Base-by-base conservation (phyloP, 768 basidiomycete genomes). In the Lactarius vividus region DNA sequence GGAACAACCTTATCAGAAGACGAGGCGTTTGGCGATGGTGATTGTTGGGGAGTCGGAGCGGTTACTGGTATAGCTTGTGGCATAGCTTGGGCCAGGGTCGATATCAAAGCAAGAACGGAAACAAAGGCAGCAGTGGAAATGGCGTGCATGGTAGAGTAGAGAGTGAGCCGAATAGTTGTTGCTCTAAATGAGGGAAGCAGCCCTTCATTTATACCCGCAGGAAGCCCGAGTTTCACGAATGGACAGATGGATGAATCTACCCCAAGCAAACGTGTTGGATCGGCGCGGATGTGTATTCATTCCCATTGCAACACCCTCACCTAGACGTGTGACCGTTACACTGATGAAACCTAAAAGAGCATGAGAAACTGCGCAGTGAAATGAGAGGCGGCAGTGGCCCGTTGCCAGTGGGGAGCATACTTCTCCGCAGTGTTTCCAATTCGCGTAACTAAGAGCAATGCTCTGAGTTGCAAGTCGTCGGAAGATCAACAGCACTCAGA, bases 41-140 rank as follows among this genome's bases (percentile, higher is more conserved):
- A 37, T 37, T 10, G 35, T 35, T 35, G 35, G 2, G 35, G 35
- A 37, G 35, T 1, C 35, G 35, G 35, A 37, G 10, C 35, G 11
- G 11, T 0, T 37, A 3, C 7, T 2, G 0, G 35, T 37, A 37
- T 37, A 37, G 35, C 35, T 7, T 11, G 40, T 5, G 13, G 40
- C 33, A 67, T 57, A 23, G 57, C 29, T 11, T 40, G 26, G 29
- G 40, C 44, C 58, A 65, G 28, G 1, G 44, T 23, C 5, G 63
- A 42, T 13, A 18, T 13, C 35, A 66, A 46, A 23, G 57, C 39
- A 16, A 67, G 57, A 18, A 42, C 57, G 28, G 57, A 44, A 54
- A 64, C 16, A 16, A 53, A 20, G 20, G 26, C 31, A 49, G 44
- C n/a, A 52, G 55, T 33, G 44, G 46, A 52, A 44, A 57, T 18